phyloP scores from a whole-genome alignment of 768 basidiomycete genomes.

The Pleurotus ostreatus region DNA sequence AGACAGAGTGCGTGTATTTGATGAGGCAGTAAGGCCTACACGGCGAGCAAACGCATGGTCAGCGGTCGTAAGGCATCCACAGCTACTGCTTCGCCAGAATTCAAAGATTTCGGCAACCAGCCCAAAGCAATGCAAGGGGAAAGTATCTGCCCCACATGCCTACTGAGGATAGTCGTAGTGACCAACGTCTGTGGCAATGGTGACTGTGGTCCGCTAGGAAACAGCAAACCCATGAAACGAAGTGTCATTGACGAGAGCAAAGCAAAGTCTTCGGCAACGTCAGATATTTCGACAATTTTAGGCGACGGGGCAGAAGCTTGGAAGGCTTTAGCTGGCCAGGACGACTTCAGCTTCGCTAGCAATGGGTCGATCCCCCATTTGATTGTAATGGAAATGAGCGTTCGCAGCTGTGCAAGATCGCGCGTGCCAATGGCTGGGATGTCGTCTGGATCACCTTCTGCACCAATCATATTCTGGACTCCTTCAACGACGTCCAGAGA shows the following conservation, averaged over 20 bases:
- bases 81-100: slow-evolving; percentile 31
- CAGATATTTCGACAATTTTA: slow-evolving; percentile 42
- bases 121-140: slow-evolving; percentile 60
- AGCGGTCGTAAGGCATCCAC: slow-evolving; percentile 46
- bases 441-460: slow-evolving; percentile 13
- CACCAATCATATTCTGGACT: slow-evolving; percentile 41
- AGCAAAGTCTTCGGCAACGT: slow-evolving; percentile 36
- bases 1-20: slow-evolving; percentile 3
- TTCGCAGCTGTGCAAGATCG: slow-evolving; percentile 60
- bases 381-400: slow-evolving; percentile 63
- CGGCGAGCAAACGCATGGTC: slow-evolving; percentile 52
- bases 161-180: slow-evolving; percentile 50
- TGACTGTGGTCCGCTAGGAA: slow-evolving; percentile 48
- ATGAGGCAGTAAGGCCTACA: slow-evolving; percentile 41
- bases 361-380: slow-evolving; percentile 67
- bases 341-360: slow-evolving; percentile 35
- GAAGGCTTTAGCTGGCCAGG: slow-evolving; percentile 31
- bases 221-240: slow-evolving; percentile 45
- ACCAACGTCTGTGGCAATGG: slow-evolving; percentile 56
- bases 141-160: slow-evolving; percentile 55
- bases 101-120: slow-evolving; percentile 62
- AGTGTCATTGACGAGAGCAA: slow-evolving; percentile 38
- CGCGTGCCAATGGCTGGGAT: slow-evolving; percentile 54
- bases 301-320: slow-evolving; percentile 15
- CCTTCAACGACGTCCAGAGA: slow-evolving; percentile 46